phyloP scores from a whole-genome alignment of 805 yeast genomes.

The Ogataea haglerorum region DNA sequence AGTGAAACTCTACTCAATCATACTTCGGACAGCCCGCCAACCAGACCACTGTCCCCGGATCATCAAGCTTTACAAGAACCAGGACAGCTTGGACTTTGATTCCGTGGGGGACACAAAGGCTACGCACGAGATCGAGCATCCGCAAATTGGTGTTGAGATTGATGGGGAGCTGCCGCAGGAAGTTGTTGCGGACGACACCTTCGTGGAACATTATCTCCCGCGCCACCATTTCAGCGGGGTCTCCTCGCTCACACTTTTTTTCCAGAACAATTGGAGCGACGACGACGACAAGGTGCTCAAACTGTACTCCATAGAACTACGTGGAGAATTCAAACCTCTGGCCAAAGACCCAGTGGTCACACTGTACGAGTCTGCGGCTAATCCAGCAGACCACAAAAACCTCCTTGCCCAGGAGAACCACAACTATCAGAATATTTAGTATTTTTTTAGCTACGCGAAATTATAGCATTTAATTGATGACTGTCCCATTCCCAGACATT shows the following conservation, averaged over 20 bases:
- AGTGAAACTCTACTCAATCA: conserved; percentile 70
- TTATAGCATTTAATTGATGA: conserved; percentile 16
- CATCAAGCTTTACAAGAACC: conserved; percentile 72
- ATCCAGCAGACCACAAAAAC: conserved; percentile 80
- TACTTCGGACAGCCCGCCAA: conserved; percentile 62
- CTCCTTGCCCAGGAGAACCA: conserved; percentile 23
- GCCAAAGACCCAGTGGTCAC: conserved; percentile 69
- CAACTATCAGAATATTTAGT: conserved; percentile 15
- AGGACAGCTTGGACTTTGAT: conserved; percentile 68
- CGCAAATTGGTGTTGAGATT: conserved; percentile 53
- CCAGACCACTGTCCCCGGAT: conserved; percentile 61
- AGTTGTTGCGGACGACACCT: conserved; percentile 45
- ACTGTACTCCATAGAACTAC: conserved; percentile 67
- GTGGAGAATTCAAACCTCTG: conserved; percentile 66
- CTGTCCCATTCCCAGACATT: conserved; percentile 48
- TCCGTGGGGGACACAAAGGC: conserved; percentile 48
- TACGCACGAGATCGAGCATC: conserved; percentile 55
- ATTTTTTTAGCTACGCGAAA: conserved; percentile 8
- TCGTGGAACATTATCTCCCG: conserved; percentile 81
- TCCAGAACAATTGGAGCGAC: conserved; percentile 62
- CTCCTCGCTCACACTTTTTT: conserved; percentile 60
- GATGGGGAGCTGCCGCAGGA: conserved; percentile 14
- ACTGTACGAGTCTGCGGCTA: conserved; percentile 86
- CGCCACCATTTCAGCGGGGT: conserved; percentile 71
- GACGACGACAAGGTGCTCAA: conserved; percentile 57